phyloP scores from a whole-genome alignment of 2,329 filamentous ascomycete genomes.

The Epichloe typhina region DNA sequence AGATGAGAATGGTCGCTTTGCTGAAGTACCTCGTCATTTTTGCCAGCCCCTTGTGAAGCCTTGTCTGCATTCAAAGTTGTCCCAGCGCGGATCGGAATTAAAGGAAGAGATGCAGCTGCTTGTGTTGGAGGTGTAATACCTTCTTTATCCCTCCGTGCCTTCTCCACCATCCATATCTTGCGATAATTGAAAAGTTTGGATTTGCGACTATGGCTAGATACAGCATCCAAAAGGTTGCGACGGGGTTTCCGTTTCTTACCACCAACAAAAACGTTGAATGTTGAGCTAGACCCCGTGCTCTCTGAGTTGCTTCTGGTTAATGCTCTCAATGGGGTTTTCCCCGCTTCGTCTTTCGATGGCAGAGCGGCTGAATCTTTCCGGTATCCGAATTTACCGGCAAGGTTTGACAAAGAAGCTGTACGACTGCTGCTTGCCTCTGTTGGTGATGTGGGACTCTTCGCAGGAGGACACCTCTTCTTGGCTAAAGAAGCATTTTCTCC shows the following conservation, averaged over 20 bases:
- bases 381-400: neutral
- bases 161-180: slow-evolving; percentile 4
- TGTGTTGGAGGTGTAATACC: slow-evolving; percentile 2
- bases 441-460: neutral
- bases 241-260: slow-evolving; percentile 27
- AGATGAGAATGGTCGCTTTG: neutral
- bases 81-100: neutral
- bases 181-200: slow-evolving; percentile 25
- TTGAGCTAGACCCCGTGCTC: neutral
- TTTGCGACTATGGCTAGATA: slow-evolving; percentile 27
- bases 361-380: neutral
- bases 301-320: neutral
- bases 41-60: neutral
- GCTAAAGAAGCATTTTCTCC: neutral
- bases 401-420: neutral
- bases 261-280: slow-evolving; percentile 31
- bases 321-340: neutral
- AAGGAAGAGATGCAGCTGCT: neutral
- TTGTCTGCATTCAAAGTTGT: neutral
- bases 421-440: neutral
- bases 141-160: slow-evolving; percentile 6
- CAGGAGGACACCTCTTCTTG: neutral
- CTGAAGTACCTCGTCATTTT: neutral
- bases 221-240: slow-evolving; percentile 22
- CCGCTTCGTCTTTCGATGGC: neutral